Evolutionary conservation across 768 basidiomycete species (phyloP), one percentile per base, ranked within the genome.

Genomic region (Antrodiella citrinella): DNA sequence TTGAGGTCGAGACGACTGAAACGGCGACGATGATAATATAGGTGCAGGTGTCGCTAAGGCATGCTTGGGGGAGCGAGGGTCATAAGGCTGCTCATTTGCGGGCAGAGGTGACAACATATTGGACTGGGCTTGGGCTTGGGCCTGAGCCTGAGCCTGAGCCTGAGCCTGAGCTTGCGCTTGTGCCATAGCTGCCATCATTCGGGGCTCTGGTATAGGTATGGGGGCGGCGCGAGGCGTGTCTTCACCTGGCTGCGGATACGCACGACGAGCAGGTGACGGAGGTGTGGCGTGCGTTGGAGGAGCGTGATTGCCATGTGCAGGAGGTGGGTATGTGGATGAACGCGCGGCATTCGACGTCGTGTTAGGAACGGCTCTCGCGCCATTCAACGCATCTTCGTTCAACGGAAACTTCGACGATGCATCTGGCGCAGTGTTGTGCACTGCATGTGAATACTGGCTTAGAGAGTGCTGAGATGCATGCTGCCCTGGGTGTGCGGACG

Each of bases 381-480:
- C 51, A 4, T 50, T 51, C 11, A 55, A 45, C 24, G 51, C 18
- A 23, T 56, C 54, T 19, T 56, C 54, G 51, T 56, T 52, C 7
- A 56, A 26, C 3, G 54, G 54, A 41, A 56, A 56, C 40, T 42
- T 48, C 4, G 48, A 26, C 3, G 51, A 24, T 13, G 50, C 40
- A 19, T 56, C 54, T 19, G 46, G 48, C 26, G 50, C 40, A n/a
- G n/a, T n/a, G n/a, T n/a, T n/a, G n/a, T n/a, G n/a, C n/a, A n/a
- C n/a, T n/a, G n/a, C n/a, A n/a, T n/a, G n/a, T 10, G 54, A 39
- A 3, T 47, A 26, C 24, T 45, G 30, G 19, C 21, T 43, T 38
- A 10, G 10, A 18, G 18, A 38, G 35, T 10, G 18, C 21, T 5
- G 21, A 9, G 41, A 7, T 9, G 9, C 18, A 19, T n/a, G n/a